Base-by-base conservation (phyloP, 495 filamentous ascomycete species). In the Aspergillus wentii region DNA sequence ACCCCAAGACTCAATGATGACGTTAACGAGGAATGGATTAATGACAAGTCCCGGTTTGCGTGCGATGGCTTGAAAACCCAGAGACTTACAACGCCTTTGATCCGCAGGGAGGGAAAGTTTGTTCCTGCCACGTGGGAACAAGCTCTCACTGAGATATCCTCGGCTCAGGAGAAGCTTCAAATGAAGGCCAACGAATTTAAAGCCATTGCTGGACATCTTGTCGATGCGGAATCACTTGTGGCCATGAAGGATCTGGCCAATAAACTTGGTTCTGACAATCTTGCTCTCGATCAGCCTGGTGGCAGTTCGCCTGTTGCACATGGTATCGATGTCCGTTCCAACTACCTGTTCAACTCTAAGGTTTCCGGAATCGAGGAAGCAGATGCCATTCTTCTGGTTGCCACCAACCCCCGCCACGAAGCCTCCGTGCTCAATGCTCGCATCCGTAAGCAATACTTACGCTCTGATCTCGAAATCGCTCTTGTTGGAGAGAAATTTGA, bases 21-120 rank as follows among this genome's bases (percentile, higher is more conserved):
- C 56, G 78, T 98, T 43, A 98, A 98, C 61, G 92, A 98, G 66
- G 92, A 97, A 66, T 98, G 92, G 92, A 95, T 98, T 56, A 91
- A 96, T 56, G 92, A 98, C 70, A 98, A 98, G 71, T 83, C 88
- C 16, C 77, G 92, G 20, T 98, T 97, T 62, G 91, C 92, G 6
- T 95, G 89, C 61, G 92, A 98, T 66, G 92, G 91, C n/a, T 68
- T 98, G 43, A 90, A 83, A 74, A 95, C 89, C 21, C 92, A 98
- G 61, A 74, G 92, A 40, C 72, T 98, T 16, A 96, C 92, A 21
- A 92, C 87, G 29, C 92, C 92, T 4, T 67, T 98, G 27, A 85
- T 95, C 46, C 85, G 94, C 53, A 78, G 81, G 35, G 85, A 90
- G 29, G 82, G 86, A 47, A 85, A 88, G 52, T 97, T 97, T 62